Base-by-base conservation (phyloP, 2,329 filamentous ascomycete species). In the Sporothrix brasiliensis region DNA sequence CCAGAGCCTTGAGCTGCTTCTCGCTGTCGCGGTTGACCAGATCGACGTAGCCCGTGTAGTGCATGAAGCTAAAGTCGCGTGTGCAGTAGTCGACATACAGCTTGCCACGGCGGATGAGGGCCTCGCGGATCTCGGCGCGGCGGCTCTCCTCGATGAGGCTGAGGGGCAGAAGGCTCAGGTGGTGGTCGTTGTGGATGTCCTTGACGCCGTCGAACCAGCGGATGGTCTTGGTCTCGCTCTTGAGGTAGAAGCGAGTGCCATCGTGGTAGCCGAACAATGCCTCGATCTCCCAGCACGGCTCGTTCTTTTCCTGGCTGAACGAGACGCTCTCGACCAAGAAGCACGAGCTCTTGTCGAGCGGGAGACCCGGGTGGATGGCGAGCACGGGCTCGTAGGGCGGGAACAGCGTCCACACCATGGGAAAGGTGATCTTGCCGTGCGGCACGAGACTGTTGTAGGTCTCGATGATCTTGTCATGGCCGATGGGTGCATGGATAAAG, bases 341-440 rank as follows among this genome's bases (percentile, higher is more conserved):
- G 30, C 68, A 69, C n/a, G 68, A 61, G 44, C 54, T 52, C 27
- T 67, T 49, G 47, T 61, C 58, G 27, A 53, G 58, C 16, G 24
- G 24, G 19, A 49, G 41, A 16, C 58, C 68, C 4, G 44, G 19
- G 13, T 63, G 44, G 30, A 53, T 47, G 44, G 68, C 54, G 3
- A 69, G 27, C 13, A 69, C 68, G 13, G 68, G 68, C 68, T 69
- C 68, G 68, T 69, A 61, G 1, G 68, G 68, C 44, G 68, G 68
- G n/a, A 63, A 69, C 68, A 69, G 56, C 30, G 68, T 69, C 68
- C 68, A 69, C 56, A 69, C 56, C 54, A 69, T 69, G 24, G 44
- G 54, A 21, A 69, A 69, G 7, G 54, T 61, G 58, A 69, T 69
- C 56, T 69, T 69, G 54, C 68, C 56, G 30, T 69, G 68, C 44